phyloP scores from a whole-genome alignment of 257 asterid species.

The Euphrasia confusa region DNA sequence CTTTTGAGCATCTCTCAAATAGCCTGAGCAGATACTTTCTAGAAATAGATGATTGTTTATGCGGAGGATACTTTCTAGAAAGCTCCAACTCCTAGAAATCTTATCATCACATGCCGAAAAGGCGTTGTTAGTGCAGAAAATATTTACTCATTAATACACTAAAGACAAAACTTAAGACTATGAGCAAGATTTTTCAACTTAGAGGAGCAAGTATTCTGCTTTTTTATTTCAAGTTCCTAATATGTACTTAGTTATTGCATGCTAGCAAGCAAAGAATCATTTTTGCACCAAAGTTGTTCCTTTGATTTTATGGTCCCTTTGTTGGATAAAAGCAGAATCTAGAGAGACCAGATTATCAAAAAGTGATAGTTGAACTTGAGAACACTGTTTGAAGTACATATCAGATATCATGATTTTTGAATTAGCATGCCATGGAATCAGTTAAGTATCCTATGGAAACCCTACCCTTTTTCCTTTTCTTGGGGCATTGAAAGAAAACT shows the following conservation, averaged over 20 bases:
- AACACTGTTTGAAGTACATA: not conserved
- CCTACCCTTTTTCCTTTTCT: not conserved
- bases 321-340: not conserved
- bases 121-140: too few relatives aligned
- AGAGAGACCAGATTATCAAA: not conserved
- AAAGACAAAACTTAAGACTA: not conserved
- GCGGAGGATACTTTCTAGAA: not conserved
- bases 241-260: not conserved
- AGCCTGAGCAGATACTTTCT: not conserved
- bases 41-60: not conserved
- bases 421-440: not conserved
- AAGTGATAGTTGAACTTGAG: not conserved
- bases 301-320: not conserved
- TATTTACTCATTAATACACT: too few relatives aligned
- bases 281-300: not conserved
- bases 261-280: not conserved
- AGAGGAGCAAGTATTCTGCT: not conserved
- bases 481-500: not conserved
- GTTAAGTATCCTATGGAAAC: not conserved
- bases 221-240: not conserved
- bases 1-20: too few relatives aligned
- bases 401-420: not conserved
- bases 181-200: not conserved
- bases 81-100: too few relatives aligned
- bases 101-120: too few relatives aligned